These are phyloP conservation scores for Lactuca saligna DNA, from an alignment of 129 eudicot species.

Conservation along the genomic window DNA sequence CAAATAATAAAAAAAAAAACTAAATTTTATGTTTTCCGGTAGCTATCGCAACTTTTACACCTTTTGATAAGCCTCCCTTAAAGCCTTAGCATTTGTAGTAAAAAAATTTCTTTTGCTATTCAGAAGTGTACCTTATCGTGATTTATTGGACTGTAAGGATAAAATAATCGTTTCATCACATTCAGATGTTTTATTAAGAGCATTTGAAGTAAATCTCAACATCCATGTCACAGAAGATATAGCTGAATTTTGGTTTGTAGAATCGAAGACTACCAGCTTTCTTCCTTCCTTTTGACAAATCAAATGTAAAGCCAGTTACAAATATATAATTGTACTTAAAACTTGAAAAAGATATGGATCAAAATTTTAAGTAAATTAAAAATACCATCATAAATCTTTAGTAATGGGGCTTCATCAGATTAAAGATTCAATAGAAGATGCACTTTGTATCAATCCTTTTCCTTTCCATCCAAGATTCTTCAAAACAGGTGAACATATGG, in stretches of 20 bases:
- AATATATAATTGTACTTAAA: background rate
- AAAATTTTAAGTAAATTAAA: background rate
- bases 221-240: constrained; percentile 97
- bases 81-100: constrained; percentile 63
- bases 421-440: constrained; percentile 45
- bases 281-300: constrained; percentile 81
- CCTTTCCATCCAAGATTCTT: constrained; percentile 88
- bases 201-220: constrained; percentile 47
- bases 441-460: constrained; percentile 88
- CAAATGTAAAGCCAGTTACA: constrained; percentile 39
- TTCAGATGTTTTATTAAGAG: too few relatives aligned
- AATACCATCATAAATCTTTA: constrained; percentile 55
- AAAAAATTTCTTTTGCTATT: constrained; percentile 83
- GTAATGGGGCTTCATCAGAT: constrained; percentile 36
- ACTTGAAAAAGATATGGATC: constrained; percentile 5
- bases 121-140: constrained; percentile 72
- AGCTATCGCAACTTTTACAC: constrained; percentile 83
- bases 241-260: constrained; percentile 78
- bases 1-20: background rate
- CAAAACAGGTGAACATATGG: constrained; percentile 37
- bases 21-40: constrained; percentile 69
- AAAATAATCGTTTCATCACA: too few relatives aligned
- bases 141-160: background rate
- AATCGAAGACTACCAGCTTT: constrained; percentile 87
- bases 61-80: constrained; percentile 85